phyloP scores from a whole-genome alignment of 805 yeast species.

The Hanseniaspora occidentalis region DNA sequence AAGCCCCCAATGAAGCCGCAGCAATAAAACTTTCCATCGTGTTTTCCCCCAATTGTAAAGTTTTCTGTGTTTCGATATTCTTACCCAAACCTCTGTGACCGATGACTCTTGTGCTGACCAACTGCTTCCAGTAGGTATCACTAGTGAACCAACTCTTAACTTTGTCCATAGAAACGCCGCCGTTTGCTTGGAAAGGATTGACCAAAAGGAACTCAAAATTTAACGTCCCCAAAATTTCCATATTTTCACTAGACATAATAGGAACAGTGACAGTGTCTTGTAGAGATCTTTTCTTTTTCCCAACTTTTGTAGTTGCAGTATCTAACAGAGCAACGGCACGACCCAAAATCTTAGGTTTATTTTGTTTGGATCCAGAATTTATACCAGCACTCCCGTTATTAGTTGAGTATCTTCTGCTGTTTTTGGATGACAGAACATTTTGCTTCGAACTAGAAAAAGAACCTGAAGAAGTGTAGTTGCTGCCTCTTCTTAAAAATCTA shows the following conservation, averaged over 20 bases:
- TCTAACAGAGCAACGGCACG: constrained; percentile 70
- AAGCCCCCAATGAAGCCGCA: constrained; percentile 92
- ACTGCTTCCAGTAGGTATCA: constrained; percentile 83
- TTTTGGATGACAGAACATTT: not conserved
- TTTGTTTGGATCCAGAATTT: not conserved
- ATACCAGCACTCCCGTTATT: too few species aligned
- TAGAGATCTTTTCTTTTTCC: constrained; percentile 53
- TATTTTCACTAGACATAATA: constrained; percentile 53
- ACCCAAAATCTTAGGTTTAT: constrained; percentile 44
- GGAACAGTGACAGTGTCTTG: constrained; percentile 60
- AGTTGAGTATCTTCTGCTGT: not conserved
- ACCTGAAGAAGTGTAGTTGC: not conserved
- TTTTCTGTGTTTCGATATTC: constrained; percentile 55
- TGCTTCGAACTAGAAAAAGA: not conserved
- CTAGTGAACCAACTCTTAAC: constrained; percentile 23
- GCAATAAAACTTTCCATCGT: constrained; percentile 92
- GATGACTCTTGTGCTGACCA: constrained; percentile 79
- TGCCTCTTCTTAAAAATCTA: not conserved
- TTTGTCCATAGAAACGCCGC: constrained; percentile 8
- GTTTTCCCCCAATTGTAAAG: constrained; percentile 89
- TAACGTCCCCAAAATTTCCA: constrained; percentile 67
- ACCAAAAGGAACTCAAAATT: constrained; percentile 65
- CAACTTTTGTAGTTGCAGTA: constrained; percentile 52
- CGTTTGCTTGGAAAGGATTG: constrained; percentile 52
- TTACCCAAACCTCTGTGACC: constrained; percentile 96